Evolutionary conservation across 352 stramenopile genomes (phyloP).

Genomic region (Phytophthora fragariaefolia): DNA sequence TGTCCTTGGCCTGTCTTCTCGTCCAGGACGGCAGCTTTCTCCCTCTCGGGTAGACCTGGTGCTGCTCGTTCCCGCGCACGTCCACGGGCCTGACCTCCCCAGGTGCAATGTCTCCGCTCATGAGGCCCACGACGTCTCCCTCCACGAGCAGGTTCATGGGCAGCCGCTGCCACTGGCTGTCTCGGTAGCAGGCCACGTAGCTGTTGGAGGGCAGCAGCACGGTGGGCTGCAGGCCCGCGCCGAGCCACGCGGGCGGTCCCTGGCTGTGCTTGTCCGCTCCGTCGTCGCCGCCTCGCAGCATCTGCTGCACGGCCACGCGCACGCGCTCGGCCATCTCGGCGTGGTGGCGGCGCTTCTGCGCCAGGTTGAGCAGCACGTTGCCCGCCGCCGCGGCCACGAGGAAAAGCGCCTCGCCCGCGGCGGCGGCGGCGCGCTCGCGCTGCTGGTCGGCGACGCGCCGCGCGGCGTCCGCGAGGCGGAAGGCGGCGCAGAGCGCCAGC

Average conservation of each 20-base stretch:
- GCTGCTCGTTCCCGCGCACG: slow-evolving; percentile 14
- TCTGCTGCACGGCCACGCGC: slow-evolving; percentile 67
- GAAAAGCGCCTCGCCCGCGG: slow-evolving; percentile 65
- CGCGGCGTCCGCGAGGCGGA: slow-evolving; percentile 62
- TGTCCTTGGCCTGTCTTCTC: slow-evolving; percentile 51
- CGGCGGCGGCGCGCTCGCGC: slow-evolving; percentile 25
- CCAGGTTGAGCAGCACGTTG: slow-evolving; percentile 71
- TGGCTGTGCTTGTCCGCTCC: slow-evolving; percentile 9
- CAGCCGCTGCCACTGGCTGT: slow-evolving; percentile 81
- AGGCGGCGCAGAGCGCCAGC: slow-evolving; percentile 67
- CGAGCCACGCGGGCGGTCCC: slow-evolving; percentile 30
- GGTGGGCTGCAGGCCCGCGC: slow-evolving; percentile 33
- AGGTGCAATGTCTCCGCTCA: slow-evolving; percentile 83
- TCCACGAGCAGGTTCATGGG: slow-evolving; percentile 88
- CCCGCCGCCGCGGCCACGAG: slow-evolving; percentile 59
- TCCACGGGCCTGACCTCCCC: slow-evolving; percentile 59
- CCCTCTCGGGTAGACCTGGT: slow-evolving; percentile 56
- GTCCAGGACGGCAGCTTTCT: slow-evolving; percentile 69
- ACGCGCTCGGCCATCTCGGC: slow-evolving; percentile 83
- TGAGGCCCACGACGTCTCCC: slow-evolving; percentile 80
- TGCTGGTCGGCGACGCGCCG: slow-evolving; percentile 40
- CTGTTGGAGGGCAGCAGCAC: slow-evolving; percentile 81
- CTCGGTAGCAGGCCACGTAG: slow-evolving; percentile 81
- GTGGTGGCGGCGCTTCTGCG: slow-evolving; percentile 74
- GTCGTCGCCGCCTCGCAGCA: slow-evolving; percentile 36